phyloP scores from a whole-genome alignment of 495 filamentous ascomycete species.

The Lentithecium fluviatile region DNA sequence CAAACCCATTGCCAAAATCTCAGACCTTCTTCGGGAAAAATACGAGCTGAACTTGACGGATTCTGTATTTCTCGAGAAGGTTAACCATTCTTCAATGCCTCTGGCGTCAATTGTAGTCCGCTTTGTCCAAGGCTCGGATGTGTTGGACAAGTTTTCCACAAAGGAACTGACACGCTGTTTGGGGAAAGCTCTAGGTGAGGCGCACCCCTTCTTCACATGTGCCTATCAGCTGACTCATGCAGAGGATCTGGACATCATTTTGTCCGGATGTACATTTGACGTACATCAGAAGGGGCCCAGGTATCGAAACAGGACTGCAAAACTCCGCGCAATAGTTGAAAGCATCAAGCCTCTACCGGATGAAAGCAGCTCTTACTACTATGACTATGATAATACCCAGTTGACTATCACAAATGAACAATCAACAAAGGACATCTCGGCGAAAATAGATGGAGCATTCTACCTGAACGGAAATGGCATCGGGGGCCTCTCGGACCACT shows the following conservation, averaged over 20 bases:
- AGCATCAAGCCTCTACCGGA: constrained; percentile 6
- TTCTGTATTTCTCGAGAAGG: constrained; percentile 23
- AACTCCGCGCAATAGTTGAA: constrained; percentile 13
- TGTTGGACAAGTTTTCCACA: not conserved
- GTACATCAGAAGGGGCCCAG: constrained; percentile 24
- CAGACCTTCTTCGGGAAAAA: constrained; percentile 48
- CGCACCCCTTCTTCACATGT: not conserved
- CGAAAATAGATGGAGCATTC: constrained; percentile 5
- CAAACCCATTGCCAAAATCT: constrained; percentile 41
- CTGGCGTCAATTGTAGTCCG: constrained; percentile 13
- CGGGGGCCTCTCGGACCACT: constrained; percentile 63
- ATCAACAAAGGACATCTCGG: not conserved
- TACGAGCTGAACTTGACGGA: constrained; percentile 28
- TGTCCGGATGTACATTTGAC: constrained; percentile 27
- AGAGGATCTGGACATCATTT: constrained; percentile 28
- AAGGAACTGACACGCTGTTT: constrained; percentile 13
- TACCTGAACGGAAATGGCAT: constrained; percentile 50
- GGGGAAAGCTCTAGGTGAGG: constrained; percentile 26
- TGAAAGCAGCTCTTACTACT: constrained; percentile 33
- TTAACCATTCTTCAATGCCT: constrained; percentile 6
- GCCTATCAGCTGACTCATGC: constrained; percentile 3
- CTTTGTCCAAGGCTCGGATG: not conserved
- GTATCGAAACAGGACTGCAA: constrained; percentile 4
- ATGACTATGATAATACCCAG: constrained; percentile 28
- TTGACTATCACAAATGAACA: constrained; percentile 19